Evolutionary conservation across 169 alveolate genomes (phyloP), one percentile per base, ranked within the genome.

Genomic region (Eimeria acervulina): DNA sequence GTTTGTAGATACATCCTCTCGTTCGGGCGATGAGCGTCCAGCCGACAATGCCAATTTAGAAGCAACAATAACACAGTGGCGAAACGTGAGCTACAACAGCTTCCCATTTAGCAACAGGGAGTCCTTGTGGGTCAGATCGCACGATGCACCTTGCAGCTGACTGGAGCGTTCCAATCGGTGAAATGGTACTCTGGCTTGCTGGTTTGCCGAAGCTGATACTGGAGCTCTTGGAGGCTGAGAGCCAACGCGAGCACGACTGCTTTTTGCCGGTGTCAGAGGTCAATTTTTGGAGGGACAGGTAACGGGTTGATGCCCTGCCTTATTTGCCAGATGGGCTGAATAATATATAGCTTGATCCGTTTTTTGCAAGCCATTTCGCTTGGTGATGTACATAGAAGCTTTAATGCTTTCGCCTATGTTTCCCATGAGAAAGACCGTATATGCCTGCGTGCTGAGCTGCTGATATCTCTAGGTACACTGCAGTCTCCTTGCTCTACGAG

Each of bases 401-500:
- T n/a, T 13, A 36, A 13, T 42, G 78, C n/a, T 31, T 85, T 26
- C 12, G n/a, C 70, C 36, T 55, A 28, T 42, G 26, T 4, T 26
- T 23, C 90, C 42, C 47, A 28, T n/a, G 15, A n/a, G 36, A 19
- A 17, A 36, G 66, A 17, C 59, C 59, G 51, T 19, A n/a, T 31
- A 10, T 17, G 12, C 28, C 23, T 28, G 88, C 17, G 55, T 3
- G 63, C 61, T 36, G 15, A 76, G 40, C 80, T 8, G 33, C 59
- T 68, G 61, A 17, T n/a, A 23, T 28, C 28, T 33, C 19, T 90
- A 68, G 96, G 52, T 44, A 94, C 74, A 83, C 96, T 21, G 96
- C 97, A 6, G 96, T 95, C 40, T 66, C 95, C 93, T 74, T 96
- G 28, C 97, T 96, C 61, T 96, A 95, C 96, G 97, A 96, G 95